phyloP scores from a whole-genome alignment of 148 eudicot genomes.

The Rhododendron griersonianum region DNA sequence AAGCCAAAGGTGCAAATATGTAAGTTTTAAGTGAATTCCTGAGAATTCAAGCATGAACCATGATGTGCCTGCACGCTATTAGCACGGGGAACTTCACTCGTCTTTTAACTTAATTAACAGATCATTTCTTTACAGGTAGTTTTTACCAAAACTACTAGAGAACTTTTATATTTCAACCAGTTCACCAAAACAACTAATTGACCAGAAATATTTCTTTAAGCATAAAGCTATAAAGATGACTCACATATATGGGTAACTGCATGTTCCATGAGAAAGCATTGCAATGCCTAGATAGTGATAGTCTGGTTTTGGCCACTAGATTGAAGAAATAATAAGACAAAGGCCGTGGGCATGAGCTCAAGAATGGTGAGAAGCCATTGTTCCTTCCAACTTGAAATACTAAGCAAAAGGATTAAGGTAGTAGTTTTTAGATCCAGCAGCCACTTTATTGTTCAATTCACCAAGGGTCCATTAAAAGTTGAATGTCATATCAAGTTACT shows the following conservation, averaged over 20 bases:
- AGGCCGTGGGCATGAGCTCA: not conserved
- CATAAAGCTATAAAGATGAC: not conserved
- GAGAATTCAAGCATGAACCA: not conserved
- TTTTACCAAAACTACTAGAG: not conserved
- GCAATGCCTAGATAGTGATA: not conserved
- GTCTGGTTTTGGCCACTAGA: not conserved
- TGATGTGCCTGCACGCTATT: not conserved
- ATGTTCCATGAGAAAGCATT: not conserved
- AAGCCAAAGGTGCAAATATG: not conserved
- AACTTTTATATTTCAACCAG: not conserved
- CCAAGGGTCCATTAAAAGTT: not conserved
- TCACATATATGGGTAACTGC: not conserved
- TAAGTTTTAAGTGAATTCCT: not conserved
- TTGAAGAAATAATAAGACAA: not conserved
- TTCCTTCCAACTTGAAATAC: not conserved
- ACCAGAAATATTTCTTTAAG: not conserved
- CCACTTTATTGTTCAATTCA: not conserved
- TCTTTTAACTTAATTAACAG: not conserved
- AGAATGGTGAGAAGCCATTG: not conserved
- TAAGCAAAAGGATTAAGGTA: not conserved
- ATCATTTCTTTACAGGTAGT: not conserved
- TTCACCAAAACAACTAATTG: not conserved
- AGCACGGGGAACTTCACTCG: not conserved
- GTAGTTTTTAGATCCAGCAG: not conserved
- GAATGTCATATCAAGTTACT: not conserved